phyloP scores from a whole-genome alignment of 176 grass and related monocot species.

The Phoenix dactylifera region DNA sequence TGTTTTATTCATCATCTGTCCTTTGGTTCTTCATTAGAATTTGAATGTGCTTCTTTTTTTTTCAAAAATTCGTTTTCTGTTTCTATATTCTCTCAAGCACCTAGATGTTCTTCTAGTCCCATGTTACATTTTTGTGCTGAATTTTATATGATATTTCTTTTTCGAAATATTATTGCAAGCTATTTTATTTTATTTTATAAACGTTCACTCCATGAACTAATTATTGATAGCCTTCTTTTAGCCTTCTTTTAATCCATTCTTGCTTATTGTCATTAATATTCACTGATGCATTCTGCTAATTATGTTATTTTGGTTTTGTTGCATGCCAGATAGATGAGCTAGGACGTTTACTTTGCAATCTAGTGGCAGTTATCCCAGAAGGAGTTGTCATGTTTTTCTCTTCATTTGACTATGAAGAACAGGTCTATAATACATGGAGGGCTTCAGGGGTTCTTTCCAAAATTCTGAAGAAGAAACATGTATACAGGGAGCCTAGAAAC shows the following conservation, averaged over 20 bases:
- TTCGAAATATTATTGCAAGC: conserved; percentile 14
- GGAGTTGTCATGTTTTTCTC: conserved; percentile 78
- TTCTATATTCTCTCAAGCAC: no score
- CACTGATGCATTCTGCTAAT: background rate
- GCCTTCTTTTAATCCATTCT: no score
- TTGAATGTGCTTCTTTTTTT: no score
- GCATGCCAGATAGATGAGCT: conserved; percentile 74
- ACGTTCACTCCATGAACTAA: no score
- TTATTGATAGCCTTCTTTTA: no score
- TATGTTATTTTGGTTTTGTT: conserved; percentile 12
- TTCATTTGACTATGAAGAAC: conserved; percentile 76
- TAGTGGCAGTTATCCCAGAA: conserved; percentile 68
- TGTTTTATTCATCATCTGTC: no score
- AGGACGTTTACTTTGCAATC: conserved; percentile 73
- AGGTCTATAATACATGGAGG: conserved; percentile 77
- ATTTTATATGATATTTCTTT: background rate
- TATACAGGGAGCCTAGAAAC: conserved; percentile 83
- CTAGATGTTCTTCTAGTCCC: no score
- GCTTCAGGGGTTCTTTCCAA: conserved; percentile 56
- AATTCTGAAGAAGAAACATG: conserved; percentile 70
- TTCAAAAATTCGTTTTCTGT: no score
- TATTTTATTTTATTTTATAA: background rate
- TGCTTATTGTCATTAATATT: no score
- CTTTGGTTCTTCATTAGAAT: no score
- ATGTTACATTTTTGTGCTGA: no score